Evolutionary conservation across 2,329 filamentous ascomycete species (phyloP).

Genomic region (Hymenoscyphus infarciens): DNA sequence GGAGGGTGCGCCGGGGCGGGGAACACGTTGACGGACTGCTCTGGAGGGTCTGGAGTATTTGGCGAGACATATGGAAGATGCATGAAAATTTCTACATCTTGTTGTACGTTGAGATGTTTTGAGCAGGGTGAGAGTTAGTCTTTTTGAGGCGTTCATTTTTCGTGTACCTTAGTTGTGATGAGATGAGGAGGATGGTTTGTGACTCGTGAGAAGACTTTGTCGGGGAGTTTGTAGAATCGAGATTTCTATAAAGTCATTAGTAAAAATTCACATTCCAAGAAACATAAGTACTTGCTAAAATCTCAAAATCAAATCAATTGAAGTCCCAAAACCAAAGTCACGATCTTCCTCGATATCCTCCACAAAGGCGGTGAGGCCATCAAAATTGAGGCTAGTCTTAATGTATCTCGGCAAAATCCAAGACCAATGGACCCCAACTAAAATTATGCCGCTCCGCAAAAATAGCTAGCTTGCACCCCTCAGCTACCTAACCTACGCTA

Average conservation of each 20-base stretch:
- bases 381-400: background rate
- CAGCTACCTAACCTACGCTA: background rate
- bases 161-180: background rate
- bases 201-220: background rate
- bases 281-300: background rate
- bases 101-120: background rate
- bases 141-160: conserved; percentile 1
- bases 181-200: background rate
- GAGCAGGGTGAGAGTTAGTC: background rate
- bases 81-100: background rate
- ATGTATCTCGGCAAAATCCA: background rate
- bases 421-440: background rate
- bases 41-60: background rate
- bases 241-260: background rate
- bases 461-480: background rate
- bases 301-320: background rate
- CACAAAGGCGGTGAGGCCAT: background rate
- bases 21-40: background rate
- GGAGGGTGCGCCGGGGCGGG: background rate
- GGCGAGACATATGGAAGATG: background rate
- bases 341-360: background rate
- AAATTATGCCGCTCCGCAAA: background rate
- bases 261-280: background rate
- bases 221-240: background rate
- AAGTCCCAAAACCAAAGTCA: background rate